phyloP scores from a whole-genome alignment of 2,329 filamentous ascomycete species.

The Myrmaecium sp. region DNA sequence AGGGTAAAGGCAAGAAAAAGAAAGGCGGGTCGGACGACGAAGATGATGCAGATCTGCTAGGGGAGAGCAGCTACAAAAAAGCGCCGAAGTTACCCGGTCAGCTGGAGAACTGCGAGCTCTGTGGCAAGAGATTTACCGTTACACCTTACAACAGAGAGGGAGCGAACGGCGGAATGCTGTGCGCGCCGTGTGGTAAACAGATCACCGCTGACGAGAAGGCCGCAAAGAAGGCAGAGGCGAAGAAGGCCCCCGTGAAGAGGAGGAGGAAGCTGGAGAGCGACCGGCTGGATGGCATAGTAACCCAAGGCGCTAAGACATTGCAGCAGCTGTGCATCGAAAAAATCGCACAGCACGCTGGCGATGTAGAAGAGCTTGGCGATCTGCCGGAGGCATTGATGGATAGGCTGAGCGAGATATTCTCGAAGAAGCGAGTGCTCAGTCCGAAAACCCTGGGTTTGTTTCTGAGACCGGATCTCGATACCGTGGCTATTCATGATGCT shows the following conservation, averaged over 20 bases:
- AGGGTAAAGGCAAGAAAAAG: slow-evolving; percentile 25
- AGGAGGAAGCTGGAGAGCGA: slow-evolving; percentile 69
- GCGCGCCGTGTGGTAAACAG: slow-evolving; percentile 63
- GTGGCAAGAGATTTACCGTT: slow-evolving; percentile 78
- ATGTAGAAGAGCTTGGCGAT: slow-evolving; percentile 48
- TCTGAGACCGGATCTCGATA: slow-evolving; percentile 34
- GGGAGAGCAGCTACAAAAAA: slow-evolving; percentile 37
- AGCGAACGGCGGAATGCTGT: slow-evolving; percentile 73
- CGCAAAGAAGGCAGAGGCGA: slow-evolving; percentile 39
- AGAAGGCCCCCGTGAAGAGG: slow-evolving; percentile 39
- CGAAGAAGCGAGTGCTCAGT: slow-evolving; percentile 43
- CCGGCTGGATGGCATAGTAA: slow-evolving; percentile 57
- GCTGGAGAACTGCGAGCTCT: slow-evolving; percentile 73
- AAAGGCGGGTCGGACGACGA: slow-evolving; percentile 27
- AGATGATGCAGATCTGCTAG: slow-evolving; percentile 30
- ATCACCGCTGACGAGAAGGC: slow-evolving; percentile 48
- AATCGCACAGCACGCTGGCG: slow-evolving; percentile 44
- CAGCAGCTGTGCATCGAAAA: slow-evolving; percentile 48
- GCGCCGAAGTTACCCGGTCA: slow-evolving; percentile 57
- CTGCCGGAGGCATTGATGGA: slow-evolving; percentile 39
- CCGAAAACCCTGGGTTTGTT: slow-evolving; percentile 32
- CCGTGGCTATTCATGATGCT: slow-evolving; percentile 43
- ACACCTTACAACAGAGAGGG: slow-evolving; percentile 75
- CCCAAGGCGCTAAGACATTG: slow-evolving; percentile 50
- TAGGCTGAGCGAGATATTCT: slow-evolving; percentile 45